Conservation (phyloP, 2,329 filamentous ascomycete genomes). For the Geosmithia morbida region DNA sequence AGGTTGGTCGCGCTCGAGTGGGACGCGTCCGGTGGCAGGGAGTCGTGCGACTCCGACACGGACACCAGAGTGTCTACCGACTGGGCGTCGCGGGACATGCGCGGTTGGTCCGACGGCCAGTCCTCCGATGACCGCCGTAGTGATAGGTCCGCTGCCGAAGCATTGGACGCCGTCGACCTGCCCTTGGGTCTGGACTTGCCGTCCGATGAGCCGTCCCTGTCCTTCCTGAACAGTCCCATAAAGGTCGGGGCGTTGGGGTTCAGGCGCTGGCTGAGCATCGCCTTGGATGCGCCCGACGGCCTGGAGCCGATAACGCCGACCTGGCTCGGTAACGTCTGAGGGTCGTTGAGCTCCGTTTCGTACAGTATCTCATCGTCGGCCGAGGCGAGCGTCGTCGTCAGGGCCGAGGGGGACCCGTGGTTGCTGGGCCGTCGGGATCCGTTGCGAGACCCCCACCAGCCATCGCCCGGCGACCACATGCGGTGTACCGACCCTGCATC, state of each 20-base stretch:
- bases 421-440: conserved; percentile 36
- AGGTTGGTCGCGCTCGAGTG: conserved; percentile 34
- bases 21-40: conserved; percentile 37
- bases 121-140: conserved; percentile 22
- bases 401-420: conserved; percentile 55
- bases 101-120: conserved; percentile 32
- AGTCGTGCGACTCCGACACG: conserved; percentile 45
- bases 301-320: conserved; percentile 70
- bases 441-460: conserved; percentile 4
- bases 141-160: conserved; percentile 12
- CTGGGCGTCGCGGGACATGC: conserved; percentile 39
- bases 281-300: conserved; percentile 24
- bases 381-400: conserved; percentile 46
- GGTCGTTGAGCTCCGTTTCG: conserved; percentile 37
- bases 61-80: conserved; percentile 45
- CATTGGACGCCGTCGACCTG: conserved; percentile 11
- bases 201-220: conserved; percentile 10
- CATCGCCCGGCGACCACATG: conserved; percentile 47
- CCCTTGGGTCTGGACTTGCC: conserved; percentile 20
- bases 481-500: conserved; percentile 34
- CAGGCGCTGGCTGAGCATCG: conserved; percentile 38
- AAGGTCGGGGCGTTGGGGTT: conserved; percentile 88
- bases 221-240: conserved; percentile 49
- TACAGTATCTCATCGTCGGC: conserved; percentile 51
- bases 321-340: conserved; percentile 37